Evolutionary conservation across 805 yeast genomes (phyloP).

Genomic region (Lachancea kluyveri): DNA sequence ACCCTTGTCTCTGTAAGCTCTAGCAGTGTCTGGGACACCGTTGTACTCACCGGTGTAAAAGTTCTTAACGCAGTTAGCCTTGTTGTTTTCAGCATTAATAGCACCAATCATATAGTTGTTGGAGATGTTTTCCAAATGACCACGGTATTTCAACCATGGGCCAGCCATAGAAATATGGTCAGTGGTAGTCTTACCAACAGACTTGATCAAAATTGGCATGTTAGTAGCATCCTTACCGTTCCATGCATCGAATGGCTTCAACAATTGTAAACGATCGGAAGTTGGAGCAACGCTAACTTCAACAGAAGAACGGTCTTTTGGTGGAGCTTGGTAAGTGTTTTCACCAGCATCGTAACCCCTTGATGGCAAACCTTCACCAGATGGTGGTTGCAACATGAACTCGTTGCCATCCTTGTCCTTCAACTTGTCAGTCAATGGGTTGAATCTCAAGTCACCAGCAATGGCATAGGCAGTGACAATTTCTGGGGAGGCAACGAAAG

Average conservation of each 20-base stretch:
- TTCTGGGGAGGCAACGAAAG: slow-evolving; percentile 96
- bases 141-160: slow-evolving; percentile 99
- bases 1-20: slow-evolving; percentile 89
- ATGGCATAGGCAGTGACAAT: slow-evolving; percentile 92
- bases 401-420: slow-evolving; percentile 84
- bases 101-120: slow-evolving; percentile 99
- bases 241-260: slow-evolving; percentile 94
- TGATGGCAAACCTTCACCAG: slow-evolving; percentile 85
- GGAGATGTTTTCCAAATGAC: slow-evolving; percentile 97
- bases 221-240: slow-evolving; percentile 87
- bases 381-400: slow-evolving; percentile 82
- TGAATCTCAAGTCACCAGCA: slow-evolving; percentile 94
- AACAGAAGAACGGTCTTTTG: slow-evolving; percentile 72
- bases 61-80: slow-evolving; percentile 89
- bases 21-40: slow-evolving; percentile 97
- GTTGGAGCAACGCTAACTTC: slow-evolving; percentile 75
- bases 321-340: slow-evolving; percentile 96
- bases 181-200: slow-evolving; percentile 96
- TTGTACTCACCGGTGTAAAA: slow-evolving; percentile 84
- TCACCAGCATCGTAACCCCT: slow-evolving; percentile 90
- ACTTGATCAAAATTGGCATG: slow-evolving; percentile 93
- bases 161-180: slow-evolving; percentile 99
- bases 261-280: slow-evolving; percentile 92
- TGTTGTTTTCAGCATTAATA: slow-evolving; percentile 89
- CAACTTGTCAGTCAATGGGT: slow-evolving; percentile 88